Percentiles rank a stretch among this genome's conserved stretches.
phyloP scores from a whole-genome alignment of 371 early-diverging fungal genomes.

The Lichtheimia hyalospora region DNA sequence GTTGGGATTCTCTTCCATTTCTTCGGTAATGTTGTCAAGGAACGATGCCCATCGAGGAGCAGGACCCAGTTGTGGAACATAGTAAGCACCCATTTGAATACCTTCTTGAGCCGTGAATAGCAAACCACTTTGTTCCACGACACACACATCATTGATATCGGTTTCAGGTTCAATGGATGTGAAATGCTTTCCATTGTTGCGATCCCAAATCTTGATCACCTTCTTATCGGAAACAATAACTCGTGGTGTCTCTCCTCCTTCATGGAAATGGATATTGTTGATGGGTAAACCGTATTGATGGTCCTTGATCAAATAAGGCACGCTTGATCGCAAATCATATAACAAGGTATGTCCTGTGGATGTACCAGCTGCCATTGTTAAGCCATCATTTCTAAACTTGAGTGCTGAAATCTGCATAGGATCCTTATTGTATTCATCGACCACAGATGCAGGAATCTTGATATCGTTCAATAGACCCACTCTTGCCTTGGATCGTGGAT shows the following conservation, averaged over 20 bases:
- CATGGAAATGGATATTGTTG: constrained; percentile 84
- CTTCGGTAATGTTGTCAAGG: constrained; percentile 97
- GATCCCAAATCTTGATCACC: constrained; percentile 93
- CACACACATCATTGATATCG: constrained; percentile 93
- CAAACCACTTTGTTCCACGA: constrained; percentile 86
- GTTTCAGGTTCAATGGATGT: constrained; percentile 89
- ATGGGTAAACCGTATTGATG: constrained; percentile 98
- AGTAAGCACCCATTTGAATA: constrained; percentile 91
- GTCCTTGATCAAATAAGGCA: constrained; percentile 87
- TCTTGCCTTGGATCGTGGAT: constrained; percentile 78
- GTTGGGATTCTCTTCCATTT: constrained; percentile 92
- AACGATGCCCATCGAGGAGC: constrained; percentile 97
- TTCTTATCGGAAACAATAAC: constrained; percentile 90
- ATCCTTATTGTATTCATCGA: constrained; percentile 25
- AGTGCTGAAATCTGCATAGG: constrained; percentile 68
- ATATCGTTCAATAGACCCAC: constrained; percentile 68
- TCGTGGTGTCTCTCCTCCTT: constrained; percentile 62
- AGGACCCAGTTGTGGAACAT: constrained; percentile 91
- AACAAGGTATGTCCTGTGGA: constrained; percentile 88
- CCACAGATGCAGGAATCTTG: constrained; percentile 50
- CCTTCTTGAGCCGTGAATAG: constrained; percentile 95
- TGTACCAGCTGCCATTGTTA: constrained; percentile 90
- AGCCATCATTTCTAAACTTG: constrained; percentile 84
- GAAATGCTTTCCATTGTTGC: constrained; percentile 76
- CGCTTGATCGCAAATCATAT: constrained; percentile 91